A percentile compares a stretch with the other conserved stretches of the same genome.
Evolutionary conservation across 306 rosid genomes (phyloP).

Genomic region (Cicer cuneatum): DNA sequence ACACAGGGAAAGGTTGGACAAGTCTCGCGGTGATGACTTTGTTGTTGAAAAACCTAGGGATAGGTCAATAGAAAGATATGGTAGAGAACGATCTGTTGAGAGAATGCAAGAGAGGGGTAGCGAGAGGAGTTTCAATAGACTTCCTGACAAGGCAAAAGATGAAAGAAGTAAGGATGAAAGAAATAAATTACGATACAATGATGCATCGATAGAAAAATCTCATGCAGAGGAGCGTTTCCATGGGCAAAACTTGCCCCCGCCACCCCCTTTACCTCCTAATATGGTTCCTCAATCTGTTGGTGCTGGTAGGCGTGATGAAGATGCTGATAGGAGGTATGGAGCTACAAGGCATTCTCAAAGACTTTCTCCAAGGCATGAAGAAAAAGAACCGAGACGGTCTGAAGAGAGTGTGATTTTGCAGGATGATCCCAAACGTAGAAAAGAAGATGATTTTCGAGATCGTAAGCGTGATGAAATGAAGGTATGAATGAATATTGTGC

Average conservation of each 20-base stretch:
- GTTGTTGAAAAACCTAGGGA: slow-evolving; percentile 75
- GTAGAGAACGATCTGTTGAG: slow-evolving; percentile 92
- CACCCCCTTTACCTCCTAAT: slow-evolving; percentile 97
- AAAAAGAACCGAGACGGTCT: slow-evolving; percentile 89
- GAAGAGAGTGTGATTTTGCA: slow-evolving; percentile 80
- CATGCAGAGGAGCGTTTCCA: slow-evolving; percentile 87
- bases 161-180: slow-evolving; percentile 80
- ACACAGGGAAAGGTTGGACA: slow-evolving; percentile 80
- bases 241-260: slow-evolving; percentile 96
- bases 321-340: slow-evolving; percentile 89
- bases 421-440: slow-evolving; percentile 90
- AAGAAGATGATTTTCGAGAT: slow-evolving; percentile 95
- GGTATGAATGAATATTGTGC: slow-evolving; percentile 56
- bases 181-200: slow-evolving; percentile 76
- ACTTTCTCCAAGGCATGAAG: slow-evolving; percentile 97
- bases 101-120: slow-evolving; percentile 74
- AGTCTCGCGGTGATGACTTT: slow-evolving; percentile 83
- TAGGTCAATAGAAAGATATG: slow-evolving; percentile 90
- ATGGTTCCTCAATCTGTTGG: slow-evolving; percentile 90
- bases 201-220: slow-evolving; percentile 70
- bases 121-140: slow-evolving; percentile 78
- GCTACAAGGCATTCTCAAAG: slow-evolving; percentile 81
- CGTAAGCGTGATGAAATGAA: slow-evolving; percentile 91
- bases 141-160: slow-evolving; percentile 83
- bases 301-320: slow-evolving; percentile 93